Conservation (phyloP, 1,284 basidiomycete species). For the Schizopora paradoxa region DNA sequence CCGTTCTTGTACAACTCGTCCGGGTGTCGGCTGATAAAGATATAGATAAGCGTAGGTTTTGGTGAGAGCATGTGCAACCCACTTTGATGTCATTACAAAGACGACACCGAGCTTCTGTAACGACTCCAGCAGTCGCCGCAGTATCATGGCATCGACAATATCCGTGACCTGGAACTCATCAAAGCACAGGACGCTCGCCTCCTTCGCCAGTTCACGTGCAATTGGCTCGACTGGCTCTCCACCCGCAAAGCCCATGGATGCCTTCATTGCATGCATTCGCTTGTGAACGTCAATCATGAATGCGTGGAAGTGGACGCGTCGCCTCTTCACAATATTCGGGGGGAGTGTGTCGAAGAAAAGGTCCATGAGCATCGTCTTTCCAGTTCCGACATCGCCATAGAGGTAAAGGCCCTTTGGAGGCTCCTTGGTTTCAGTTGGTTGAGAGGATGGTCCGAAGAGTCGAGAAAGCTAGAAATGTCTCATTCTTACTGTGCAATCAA, state of each 20-base stretch:
- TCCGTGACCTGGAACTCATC: slow-evolving; percentile 99
- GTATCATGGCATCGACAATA: slow-evolving; percentile 98
- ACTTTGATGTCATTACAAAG: slow-evolving; percentile 97
- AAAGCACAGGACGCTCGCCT: slow-evolving; percentile 88
- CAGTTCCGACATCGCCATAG: slow-evolving; percentile 96
- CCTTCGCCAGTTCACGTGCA: slow-evolving; percentile 81
- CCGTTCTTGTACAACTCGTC: slow-evolving; percentile 99
- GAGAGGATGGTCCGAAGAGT: slow-evolving; percentile 46
- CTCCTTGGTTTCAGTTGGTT: slow-evolving; percentile 27
- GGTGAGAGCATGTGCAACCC: slow-evolving; percentile 26
- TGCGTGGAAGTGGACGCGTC: slow-evolving; percentile 92
- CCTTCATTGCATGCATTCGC: slow-evolving; percentile 78
- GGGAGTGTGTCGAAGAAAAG: slow-evolving; percentile 92
- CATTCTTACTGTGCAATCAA: not conserved
- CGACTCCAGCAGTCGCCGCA: slow-evolving; percentile 83
- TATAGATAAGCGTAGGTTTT: slow-evolving; percentile 7
- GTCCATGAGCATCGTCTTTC: slow-evolving; percentile 99
- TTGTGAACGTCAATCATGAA: slow-evolving; percentile 99
- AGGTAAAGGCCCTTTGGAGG: slow-evolving; percentile 80
- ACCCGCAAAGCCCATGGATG: slow-evolving; percentile 57
- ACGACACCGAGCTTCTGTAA: slow-evolving; percentile 88
- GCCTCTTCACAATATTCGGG: slow-evolving; percentile 65
- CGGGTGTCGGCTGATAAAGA: slow-evolving; percentile 76
- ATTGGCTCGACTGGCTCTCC: slow-evolving; percentile 88
- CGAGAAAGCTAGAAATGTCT: slow-evolving; percentile 54